Conservation (phyloP, 805 yeast genomes). For the Jamesozyma gamospora region DNA sequence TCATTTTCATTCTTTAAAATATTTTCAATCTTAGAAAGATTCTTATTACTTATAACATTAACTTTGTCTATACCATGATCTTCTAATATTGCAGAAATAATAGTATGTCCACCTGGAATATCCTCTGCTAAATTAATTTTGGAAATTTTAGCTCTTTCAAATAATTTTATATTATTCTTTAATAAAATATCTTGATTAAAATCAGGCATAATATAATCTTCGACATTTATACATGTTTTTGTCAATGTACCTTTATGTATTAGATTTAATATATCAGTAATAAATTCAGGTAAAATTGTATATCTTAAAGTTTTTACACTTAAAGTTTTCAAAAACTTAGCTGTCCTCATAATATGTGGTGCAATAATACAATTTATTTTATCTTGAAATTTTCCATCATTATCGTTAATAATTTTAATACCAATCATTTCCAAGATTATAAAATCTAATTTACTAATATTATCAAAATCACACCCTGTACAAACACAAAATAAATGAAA, state of each 20-base stretch:
- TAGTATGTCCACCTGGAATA: slow-evolving; percentile 22
- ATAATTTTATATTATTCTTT: slow-evolving; percentile 13
- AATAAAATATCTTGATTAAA: slow-evolving; percentile 22
- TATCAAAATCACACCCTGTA: slow-evolving; percentile 53
- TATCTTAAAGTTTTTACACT: slow-evolving; percentile 42
- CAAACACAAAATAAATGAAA: slow-evolving; percentile 41
- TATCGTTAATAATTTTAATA: slow-evolving; percentile 36
- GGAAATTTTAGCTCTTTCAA: slow-evolving; percentile 19
- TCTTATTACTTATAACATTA: slow-evolving; percentile 10
- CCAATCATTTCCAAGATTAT: slow-evolving; percentile 44
- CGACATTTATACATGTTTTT: slow-evolving; percentile 5
- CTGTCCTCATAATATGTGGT: slow-evolving; percentile 76
- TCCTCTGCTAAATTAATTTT: slow-evolving; percentile 21
- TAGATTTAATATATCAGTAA: slow-evolving; percentile 37
- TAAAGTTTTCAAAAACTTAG: slow-evolving; percentile 68
- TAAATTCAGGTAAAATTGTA: slow-evolving; percentile 46
- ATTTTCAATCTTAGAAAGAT: slow-evolving; percentile 3
- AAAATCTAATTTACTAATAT: slow-evolving; percentile 35
- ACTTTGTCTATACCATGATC: slow-evolving; percentile 22
- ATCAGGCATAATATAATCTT: slow-evolving; percentile 29
- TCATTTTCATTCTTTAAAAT: background rate
- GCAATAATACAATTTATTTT: slow-evolving; percentile 52
- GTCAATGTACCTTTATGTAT: slow-evolving; percentile 7
- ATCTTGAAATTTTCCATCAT: slow-evolving; percentile 8
- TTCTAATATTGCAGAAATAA: slow-evolving; percentile 20